Percentiles rank a stretch among this genome's conserved stretches.
These are phyloP conservation scores for Takashimella tepidaria DNA, from an alignment of 1,284 basidiomycete genomes.

Conservation along the genomic window DNA sequence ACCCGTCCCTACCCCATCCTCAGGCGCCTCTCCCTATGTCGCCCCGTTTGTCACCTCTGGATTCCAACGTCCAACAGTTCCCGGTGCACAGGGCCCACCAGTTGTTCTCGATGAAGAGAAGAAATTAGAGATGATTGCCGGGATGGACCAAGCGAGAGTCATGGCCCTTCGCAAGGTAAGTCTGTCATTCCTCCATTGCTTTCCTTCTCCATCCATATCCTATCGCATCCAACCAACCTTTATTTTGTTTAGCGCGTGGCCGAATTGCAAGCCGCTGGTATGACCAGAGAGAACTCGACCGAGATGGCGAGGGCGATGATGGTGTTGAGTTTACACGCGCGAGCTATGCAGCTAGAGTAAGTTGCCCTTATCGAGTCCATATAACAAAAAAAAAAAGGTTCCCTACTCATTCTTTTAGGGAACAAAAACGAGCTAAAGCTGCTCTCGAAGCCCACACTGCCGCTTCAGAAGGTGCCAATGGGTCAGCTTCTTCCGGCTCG, in stretches of 20 bases:
- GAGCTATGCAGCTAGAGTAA: constrained; percentile 31
- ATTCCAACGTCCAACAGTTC: background rate
- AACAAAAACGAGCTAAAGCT: constrained; percentile 16
- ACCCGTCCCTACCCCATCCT: background rate
- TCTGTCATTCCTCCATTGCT: background rate
- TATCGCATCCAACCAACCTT: background rate
- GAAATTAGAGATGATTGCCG: constrained; percentile 35
- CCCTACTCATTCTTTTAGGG: no score
- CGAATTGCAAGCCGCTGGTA: constrained; percentile 37
- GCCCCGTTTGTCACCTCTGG: background rate
- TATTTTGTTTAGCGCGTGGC: constrained; percentile 25
- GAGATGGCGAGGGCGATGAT: constrained; percentile 33
- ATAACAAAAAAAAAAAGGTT: no score
- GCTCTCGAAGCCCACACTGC: constrained; percentile 6
- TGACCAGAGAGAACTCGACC: constrained; percentile 35
- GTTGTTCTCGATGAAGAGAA: constrained; percentile 32
- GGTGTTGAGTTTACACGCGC: constrained; percentile 35
- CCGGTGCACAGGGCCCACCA: background rate
- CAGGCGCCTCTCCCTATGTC: background rate
- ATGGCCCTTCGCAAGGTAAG: constrained; percentile 29
- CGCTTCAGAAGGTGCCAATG: constrained; percentile 2
- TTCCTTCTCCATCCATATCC: background rate
- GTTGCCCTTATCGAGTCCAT: constrained; percentile 7
- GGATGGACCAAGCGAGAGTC: constrained; percentile 31
- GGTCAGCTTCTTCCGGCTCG: background rate